A percentile compares a stretch with the other conserved stretches of the same genome.
Evolutionary conservation across 345 rosid genomes (phyloP).

Genomic region (Populus nigra): DNA sequence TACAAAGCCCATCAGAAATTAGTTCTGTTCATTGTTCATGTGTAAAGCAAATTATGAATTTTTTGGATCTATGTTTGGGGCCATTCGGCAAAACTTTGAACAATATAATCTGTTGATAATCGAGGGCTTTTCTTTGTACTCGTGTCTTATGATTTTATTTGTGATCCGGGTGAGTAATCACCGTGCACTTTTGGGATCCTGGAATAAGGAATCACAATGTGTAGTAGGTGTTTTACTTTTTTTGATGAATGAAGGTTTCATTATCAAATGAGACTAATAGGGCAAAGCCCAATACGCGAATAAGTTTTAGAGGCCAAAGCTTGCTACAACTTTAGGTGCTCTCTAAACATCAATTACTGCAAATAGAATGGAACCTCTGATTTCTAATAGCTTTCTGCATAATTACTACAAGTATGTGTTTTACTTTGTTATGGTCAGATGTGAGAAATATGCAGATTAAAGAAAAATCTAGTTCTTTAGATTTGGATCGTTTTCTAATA

Average conservation of each 20-base stretch:
- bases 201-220: neutral
- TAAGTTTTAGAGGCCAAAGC: too few species aligned
- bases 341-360: too few species aligned
- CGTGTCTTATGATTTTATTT: neutral
- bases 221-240: too few species aligned
- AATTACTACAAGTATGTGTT: neutral
- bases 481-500: conserved; percentile 4
- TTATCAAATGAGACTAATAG: too few species aligned
- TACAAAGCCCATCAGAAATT: neutral
- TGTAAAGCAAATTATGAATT: neutral
- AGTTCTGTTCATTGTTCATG: neutral
- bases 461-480: neutral
- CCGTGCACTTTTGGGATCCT: too few species aligned
- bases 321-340: too few species aligned
- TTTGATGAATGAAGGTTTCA: too few species aligned
- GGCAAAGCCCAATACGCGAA: too few species aligned
- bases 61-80: neutral
- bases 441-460: neutral
- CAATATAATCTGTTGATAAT: neutral
- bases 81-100: neutral
- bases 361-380: too few species aligned
- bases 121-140: neutral
- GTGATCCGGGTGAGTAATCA: neutral
- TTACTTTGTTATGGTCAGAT: neutral
- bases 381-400: too few species aligned